These are phyloP conservation scores for Nissolia schottii DNA, from an alignment of 306 rosid genomes.

Conservation along the genomic window DNA sequence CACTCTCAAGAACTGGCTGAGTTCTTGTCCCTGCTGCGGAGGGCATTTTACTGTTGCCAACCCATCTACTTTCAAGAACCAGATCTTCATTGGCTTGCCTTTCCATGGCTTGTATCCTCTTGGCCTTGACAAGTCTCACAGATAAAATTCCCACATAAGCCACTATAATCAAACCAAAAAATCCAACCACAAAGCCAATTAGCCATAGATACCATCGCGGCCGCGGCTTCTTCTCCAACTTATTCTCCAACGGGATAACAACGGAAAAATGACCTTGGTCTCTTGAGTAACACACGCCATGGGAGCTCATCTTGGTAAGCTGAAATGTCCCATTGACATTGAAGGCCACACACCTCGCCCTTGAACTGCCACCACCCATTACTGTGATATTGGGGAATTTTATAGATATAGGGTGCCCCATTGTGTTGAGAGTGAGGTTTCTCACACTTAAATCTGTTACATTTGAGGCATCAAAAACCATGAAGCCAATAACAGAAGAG, in stretches of 20 bases:
- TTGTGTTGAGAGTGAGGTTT: slow-evolving; percentile 50
- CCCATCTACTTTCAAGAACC: slow-evolving; percentile 72
- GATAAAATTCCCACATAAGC: slow-evolving; percentile 46
- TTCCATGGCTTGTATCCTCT: slow-evolving; percentile 66
- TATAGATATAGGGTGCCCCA: slow-evolving; percentile 55
- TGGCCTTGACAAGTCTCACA: slow-evolving; percentile 39
- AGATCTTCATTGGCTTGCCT: slow-evolving; percentile 63
- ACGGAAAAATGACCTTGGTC: slow-evolving; percentile 66
- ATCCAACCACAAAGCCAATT: slow-evolving; percentile 49
- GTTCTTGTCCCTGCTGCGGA: slow-evolving; percentile 74
- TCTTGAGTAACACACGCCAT: slow-evolving; percentile 42
- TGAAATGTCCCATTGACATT: slow-evolving; percentile 44
- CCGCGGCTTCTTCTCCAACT: slow-evolving; percentile 35
- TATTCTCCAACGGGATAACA: slow-evolving; percentile 43
- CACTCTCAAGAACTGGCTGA: slow-evolving; percentile 58
- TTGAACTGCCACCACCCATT: slow-evolving; percentile 25
- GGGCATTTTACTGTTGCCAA: slow-evolving; percentile 71
- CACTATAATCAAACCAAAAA: slow-evolving; percentile 28
- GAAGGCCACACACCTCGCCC: slow-evolving; percentile 52
- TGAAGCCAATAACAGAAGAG: slow-evolving; percentile 68
- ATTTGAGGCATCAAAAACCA: slow-evolving; percentile 78
- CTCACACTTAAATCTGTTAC: slow-evolving; percentile 30
- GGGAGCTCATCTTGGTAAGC: slow-evolving; percentile 45
- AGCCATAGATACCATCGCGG: slow-evolving; percentile 49
- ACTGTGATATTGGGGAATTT: slow-evolving; percentile 38